These are phyloP conservation scores for Thyridium curvatum DNA, from an alignment of 2,329 filamentous ascomycete species.

Conservation along the genomic window DNA sequence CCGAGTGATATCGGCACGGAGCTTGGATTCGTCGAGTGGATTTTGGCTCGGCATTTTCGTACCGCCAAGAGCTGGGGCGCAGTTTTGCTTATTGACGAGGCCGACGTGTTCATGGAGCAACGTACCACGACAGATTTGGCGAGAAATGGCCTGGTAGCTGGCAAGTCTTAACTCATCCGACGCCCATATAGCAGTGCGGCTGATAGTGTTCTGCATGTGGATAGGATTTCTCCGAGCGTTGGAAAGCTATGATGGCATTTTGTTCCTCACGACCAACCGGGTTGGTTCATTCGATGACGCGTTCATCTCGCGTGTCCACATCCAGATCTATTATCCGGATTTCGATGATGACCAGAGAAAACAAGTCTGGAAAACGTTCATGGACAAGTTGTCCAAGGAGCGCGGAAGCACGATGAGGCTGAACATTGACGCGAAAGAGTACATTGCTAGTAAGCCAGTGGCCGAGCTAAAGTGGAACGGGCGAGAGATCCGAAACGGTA, in stretches of 20 bases:
- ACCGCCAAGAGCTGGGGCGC: too few relatives aligned
- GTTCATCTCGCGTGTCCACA: slow-evolving; percentile 29
- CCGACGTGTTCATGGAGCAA: background rate
- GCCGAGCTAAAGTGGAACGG: slow-evolving; percentile 13
- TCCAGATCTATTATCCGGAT: slow-evolving; percentile 24
- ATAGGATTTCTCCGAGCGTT: slow-evolving; percentile 25
- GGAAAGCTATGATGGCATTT: slow-evolving; percentile 28
- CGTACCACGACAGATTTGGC: background rate
- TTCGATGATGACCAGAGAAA: slow-evolving; percentile 9
- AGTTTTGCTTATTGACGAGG: background rate
- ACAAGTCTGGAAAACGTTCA: slow-evolving; percentile 10
- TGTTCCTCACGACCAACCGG: slow-evolving; percentile 35
- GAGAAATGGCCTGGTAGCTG: background rate
- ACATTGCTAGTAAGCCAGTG: slow-evolving; percentile 7
- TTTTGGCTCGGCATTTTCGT: too few relatives aligned
- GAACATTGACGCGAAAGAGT: slow-evolving; percentile 7
- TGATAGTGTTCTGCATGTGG: too few relatives aligned
- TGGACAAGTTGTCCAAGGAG: background rate
- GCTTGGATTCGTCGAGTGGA: too few relatives aligned
- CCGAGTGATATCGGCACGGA: too few relatives aligned
- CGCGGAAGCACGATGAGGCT: background rate
- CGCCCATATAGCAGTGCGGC: too few relatives aligned
- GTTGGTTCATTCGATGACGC: slow-evolving; percentile 34
- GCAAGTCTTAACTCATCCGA: too few relatives aligned
- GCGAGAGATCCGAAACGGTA: slow-evolving; percentile 17